Base-by-base conservation (phyloP, 345 rosid genomes). In the Diplotaxis tenuifolia region DNA sequence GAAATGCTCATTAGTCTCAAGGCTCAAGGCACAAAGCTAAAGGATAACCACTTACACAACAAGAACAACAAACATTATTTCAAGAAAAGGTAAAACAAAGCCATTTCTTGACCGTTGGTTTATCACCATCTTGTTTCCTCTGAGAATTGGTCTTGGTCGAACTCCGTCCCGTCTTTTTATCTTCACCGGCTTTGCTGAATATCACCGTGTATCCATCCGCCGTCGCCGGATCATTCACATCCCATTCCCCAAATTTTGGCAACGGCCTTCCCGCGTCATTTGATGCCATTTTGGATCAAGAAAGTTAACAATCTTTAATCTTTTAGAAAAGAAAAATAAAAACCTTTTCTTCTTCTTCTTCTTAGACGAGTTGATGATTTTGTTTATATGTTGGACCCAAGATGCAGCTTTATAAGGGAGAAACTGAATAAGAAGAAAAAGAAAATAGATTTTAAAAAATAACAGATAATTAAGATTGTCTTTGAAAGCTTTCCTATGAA, bases 161-260 rank as follows among this genome's bases (percentile, higher is more conserved):
- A 22, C 64, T 65, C 61, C 73, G 9, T 10, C 82, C 86, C 0
- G 74, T 68, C 76, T 80, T 83, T 67, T 80, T 80, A 57, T 83
- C 83, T 38, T 83, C 68, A 53, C 86, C 80, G 3, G 86, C 86
- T 70, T 83, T 83, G 62, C 76, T 65, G 18, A 83, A 83, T 63
- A 83, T 80, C 34, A 83, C 78, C 25, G 83, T 80, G 58, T 71
- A 83, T 9, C 85, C 85, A 34, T 83, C 85, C 2, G 85, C 80
- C 6, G 83, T 73, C 0, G 83, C 82, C 1, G 85, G 85, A 77
- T 83, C 83, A 63, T 80, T 83, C 71, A 83, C 85, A 59, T 83
- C 85, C 85, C 85, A 83, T 28, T 80, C 85, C 4, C 85, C 85
- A 9, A 80, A 83, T 75, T 69, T 80, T 0, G 83, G 85, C n/a